These are phyloP conservation scores for Ampelocalamus luodianensis DNA, from an alignment of 176 grass and related monocot species.

Conservation along the genomic window DNA sequence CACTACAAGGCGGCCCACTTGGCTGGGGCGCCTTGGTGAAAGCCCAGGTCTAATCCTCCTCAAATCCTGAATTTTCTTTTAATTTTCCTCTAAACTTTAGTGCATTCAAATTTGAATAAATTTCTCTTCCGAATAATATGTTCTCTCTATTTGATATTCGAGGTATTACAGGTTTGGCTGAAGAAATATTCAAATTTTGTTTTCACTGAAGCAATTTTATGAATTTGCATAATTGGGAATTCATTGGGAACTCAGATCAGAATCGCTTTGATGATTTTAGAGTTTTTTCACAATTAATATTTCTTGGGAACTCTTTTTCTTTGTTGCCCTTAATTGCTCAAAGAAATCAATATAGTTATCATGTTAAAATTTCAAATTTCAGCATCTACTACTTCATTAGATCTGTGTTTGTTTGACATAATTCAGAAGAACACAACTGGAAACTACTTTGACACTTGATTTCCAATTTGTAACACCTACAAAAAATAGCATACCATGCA, in stretches of 20 bases:
- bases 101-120: too few species aligned
- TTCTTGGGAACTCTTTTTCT: background rate
- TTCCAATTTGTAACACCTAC: background rate
- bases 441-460: conserved; percentile 12
- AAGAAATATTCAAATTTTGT: background rate
- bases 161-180: background rate
- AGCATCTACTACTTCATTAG: background rate
- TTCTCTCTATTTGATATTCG: too few species aligned
- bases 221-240: background rate
- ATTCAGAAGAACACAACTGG: conserved; percentile 21
- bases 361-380: conserved; percentile 37
- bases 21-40: too few species aligned
- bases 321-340: background rate
- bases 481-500: background rate
- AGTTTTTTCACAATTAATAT: background rate
- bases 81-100: too few species aligned
- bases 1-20: too few species aligned
- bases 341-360: background rate
- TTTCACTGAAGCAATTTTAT: background rate
- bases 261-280: background rate
- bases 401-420: conserved; percentile 12
- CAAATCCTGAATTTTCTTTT: too few species aligned
- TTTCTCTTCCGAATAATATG: too few species aligned
- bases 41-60: too few species aligned
- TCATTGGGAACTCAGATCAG: background rate